These are phyloP conservation scores for Fusarium chlamydosporum DNA, from an alignment of 2,329 filamentous ascomycete genomes.

Conservation along the genomic window DNA sequence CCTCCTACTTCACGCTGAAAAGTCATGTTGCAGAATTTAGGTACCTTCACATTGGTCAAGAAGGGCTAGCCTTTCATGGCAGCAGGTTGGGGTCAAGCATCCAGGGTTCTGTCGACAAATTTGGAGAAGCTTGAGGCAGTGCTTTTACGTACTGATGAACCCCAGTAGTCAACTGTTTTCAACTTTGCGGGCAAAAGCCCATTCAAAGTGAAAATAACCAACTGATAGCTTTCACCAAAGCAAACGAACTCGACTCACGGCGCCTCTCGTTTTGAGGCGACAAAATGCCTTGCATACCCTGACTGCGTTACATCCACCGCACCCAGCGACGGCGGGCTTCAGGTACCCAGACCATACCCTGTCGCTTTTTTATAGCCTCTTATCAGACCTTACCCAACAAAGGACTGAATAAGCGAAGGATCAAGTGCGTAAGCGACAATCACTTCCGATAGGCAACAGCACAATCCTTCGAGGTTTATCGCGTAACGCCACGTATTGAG, in stretches of 20 bases:
- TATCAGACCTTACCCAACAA: background rate
- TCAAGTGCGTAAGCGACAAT: slow-evolving; percentile 14
- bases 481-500: background rate
- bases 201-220: too few species aligned
- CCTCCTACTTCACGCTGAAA: background rate
- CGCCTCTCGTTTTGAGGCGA: too few species aligned
- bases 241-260: too few species aligned
- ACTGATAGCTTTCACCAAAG: too few species aligned
- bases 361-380: background rate
- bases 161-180: background rate
- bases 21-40: background rate
- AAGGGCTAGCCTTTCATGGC: too few species aligned
- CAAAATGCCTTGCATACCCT: background rate
- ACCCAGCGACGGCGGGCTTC: background rate
- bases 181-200: too few species aligned
- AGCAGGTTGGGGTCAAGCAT: background rate
- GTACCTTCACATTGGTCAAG: background rate
- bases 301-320: background rate
- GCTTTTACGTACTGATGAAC: background rate
- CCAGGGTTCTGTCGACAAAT: background rate
- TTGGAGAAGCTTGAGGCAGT: background rate
- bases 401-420: slow-evolving; percentile 13
- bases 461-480: background rate
- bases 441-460: background rate
- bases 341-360: background rate